Evolutionary conservation across 495 filamentous ascomycete genomes (phyloP).

Genomic region (Pyronema domesticum): DNA sequence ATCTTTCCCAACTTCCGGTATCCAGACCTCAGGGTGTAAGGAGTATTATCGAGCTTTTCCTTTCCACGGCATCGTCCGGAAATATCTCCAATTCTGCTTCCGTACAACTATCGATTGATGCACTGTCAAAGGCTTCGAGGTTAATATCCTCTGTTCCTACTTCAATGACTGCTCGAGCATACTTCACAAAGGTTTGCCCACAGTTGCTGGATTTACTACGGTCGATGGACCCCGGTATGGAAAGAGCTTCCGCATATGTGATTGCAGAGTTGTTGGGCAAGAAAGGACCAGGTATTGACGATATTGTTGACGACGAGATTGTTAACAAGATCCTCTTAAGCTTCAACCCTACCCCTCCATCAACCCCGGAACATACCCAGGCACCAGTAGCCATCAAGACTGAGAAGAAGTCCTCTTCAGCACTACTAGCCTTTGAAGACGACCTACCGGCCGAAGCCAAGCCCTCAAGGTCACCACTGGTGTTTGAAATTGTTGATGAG

Average conservation of each 20-base stretch:
- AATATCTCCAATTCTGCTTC: conserved; percentile 2
- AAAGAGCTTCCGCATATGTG: conserved; percentile 37
- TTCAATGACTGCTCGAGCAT: conserved; percentile 28
- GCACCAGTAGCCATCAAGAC: not conserved
- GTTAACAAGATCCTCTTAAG: conserved; percentile 33
- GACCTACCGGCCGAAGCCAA: not conserved
- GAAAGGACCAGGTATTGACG: conserved; percentile 33
- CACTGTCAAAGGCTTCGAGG: conserved; percentile 39
- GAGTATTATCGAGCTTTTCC: conserved; percentile 21
- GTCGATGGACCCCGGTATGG: conserved; percentile 33
- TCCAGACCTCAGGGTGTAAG: conserved; percentile 15
- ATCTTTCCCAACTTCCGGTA: conserved; percentile 18
- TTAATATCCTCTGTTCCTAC: conserved; percentile 40
- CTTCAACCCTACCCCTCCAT: conserved; percentile 26
- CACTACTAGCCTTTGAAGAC: conserved; percentile 14
- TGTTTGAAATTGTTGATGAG: conserved; percentile 1
- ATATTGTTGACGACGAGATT: conserved; percentile 37
- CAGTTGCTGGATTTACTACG: conserved; percentile 40
- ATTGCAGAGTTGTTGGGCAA: conserved; percentile 42
- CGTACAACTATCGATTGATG: conserved; percentile 34
- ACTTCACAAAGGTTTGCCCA: conserved; percentile 35
- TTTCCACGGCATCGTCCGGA: conserved; percentile 11
- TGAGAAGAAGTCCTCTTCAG: conserved; percentile 9
- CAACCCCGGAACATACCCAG: not conserved
- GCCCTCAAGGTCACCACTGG: not conserved